phyloP scores from a whole-genome alignment of 805 yeast species.

The Wickerhamomyces chambardii region DNA sequence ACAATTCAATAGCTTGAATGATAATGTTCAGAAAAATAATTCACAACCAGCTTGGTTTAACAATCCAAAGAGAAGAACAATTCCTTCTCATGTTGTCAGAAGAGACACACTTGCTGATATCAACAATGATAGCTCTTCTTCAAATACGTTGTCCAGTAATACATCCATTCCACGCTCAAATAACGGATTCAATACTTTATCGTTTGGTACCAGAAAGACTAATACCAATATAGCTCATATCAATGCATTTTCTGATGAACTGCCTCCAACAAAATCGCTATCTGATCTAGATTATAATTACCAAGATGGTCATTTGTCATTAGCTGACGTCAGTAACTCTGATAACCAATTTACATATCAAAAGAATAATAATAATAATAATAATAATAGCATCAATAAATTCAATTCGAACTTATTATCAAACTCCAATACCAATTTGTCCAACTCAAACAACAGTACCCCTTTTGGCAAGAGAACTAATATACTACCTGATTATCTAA shows the following conservation, averaged over 20 bases:
- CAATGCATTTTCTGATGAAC: constrained; percentile 26
- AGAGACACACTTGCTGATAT: constrained; percentile 20
- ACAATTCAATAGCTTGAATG: background rate
- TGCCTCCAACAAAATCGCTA: constrained; percentile 31
- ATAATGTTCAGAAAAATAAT: no score
- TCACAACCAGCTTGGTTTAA: constrained; percentile 26
- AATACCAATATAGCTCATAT: constrained; percentile 13
- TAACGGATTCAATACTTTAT: constrained; percentile 26
- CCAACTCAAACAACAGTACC: background rate
- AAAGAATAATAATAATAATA: constrained; percentile 5
- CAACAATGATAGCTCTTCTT: constrained; percentile 12
- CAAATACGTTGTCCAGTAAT: constrained; percentile 10
- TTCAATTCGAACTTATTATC: constrained; percentile 2
- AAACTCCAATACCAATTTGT: no score
- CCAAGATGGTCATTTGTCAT: no score
- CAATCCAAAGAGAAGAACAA: constrained; percentile 33
- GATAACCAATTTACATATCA: constrained; percentile 13
- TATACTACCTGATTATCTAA: constrained; percentile 6
- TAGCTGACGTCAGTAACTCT: constrained; percentile 22
- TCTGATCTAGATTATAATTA: constrained; percentile 31
- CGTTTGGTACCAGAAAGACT: constrained; percentile 28
- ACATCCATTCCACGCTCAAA: constrained; percentile 4
- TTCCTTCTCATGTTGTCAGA: constrained; percentile 39
- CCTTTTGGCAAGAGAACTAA: constrained; percentile 1
- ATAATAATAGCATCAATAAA: no score